Evolutionary conservation across 164 flowering plant species (phyloP), one percentile per base, ranked within the genome.

Genomic region (Warburgia ugandensis): DNA sequence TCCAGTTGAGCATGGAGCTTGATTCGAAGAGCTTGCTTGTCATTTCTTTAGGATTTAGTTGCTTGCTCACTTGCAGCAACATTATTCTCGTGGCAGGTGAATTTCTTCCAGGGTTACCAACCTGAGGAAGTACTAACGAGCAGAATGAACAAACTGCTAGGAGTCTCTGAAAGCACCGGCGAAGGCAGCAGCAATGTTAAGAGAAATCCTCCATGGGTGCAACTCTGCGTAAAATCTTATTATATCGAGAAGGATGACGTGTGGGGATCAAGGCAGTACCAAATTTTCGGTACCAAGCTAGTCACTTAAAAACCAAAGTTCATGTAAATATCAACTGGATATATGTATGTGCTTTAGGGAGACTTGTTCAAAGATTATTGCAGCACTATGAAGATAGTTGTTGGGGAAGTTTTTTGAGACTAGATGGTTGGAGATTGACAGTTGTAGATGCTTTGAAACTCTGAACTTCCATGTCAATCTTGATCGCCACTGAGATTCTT

Each of bases 151-250:
- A 66, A 51, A 49, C 70, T 79, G 68, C 76, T 81, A 26, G 86
- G 88, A 30, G 13, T 79, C 13, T 32, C 45, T 11, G 65, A 60
- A 21, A 66, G 52, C 17, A 51, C 62, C 16, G 47, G 54, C 21
- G 54, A 62, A 10, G 72, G 29, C 19, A 32, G 10, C 2, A 48
- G 29, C 19, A 36, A 53, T 48, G 58, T 59, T 49, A 58, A 68
- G 2, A 77, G 83, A 72, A 71, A 66, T 64, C 90, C 85, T 13
- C 85, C 83, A 40, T 79, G 83, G 85, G 54, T 75, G 6, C 59
- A 66, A 28, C 66, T 66, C 55, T 78, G 76, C 55, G 39, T 80
- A 3, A 71, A 74, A 50, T 74, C 84, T 1, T 74, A 76, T 56
- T 77, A 70, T 61, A 45, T 54, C 0, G 66, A 50, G 6, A 62